Evolutionary conservation across 306 rosid genomes (phyloP), one percentile per base, ranked within the genome.

Genomic region (Quillaja saponaria): DNA sequence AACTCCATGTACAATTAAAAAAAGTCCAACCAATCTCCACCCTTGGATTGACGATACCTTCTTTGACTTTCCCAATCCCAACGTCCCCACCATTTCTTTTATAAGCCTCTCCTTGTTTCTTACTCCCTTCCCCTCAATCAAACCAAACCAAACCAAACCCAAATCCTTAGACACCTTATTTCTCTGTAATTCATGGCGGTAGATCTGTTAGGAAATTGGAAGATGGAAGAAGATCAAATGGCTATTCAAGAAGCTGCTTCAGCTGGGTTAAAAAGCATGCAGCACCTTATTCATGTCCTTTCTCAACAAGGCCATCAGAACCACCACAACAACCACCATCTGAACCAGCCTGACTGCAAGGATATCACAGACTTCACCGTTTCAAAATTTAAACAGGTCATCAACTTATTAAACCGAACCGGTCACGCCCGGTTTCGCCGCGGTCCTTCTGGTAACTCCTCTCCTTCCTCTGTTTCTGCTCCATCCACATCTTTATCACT

Each of bases 401-500:
- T 87, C 33, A 78, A 85, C 49, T 71, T 87, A 51, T 39, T 90
- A 6, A 81, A 82, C 75, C 83, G 97, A 38, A 87, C 92, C 62
- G 95, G 97, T 3, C 97, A 87, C 51, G 97, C 97, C 4, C 80
- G 97, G 0, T 90, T 90, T 68, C 97, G 97, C 38, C 95, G 97
- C 10, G 85, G 85, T 0, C 91, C 95, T 9, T 49, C 78, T 3
- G 9, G 13, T 10, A 57, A 50, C 0, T 16, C 50, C 15, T 49
- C 17, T 7, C 13, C 58, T 34, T 3, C 35, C 13, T 6, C 47
- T 20, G 0, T 34, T 0, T 49, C 64, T 31, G 6, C 38, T 1
- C 10, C 19, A 0, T 35, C 46, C 14, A 48, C 10, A 12, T 16
- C 49, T 17, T 7, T 3, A 8, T 7, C 20, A 6, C 15, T 28